Evolutionary conservation across 2,329 filamentous ascomycete genomes (phyloP).

Genomic region (Gremmenia infestans): DNA sequence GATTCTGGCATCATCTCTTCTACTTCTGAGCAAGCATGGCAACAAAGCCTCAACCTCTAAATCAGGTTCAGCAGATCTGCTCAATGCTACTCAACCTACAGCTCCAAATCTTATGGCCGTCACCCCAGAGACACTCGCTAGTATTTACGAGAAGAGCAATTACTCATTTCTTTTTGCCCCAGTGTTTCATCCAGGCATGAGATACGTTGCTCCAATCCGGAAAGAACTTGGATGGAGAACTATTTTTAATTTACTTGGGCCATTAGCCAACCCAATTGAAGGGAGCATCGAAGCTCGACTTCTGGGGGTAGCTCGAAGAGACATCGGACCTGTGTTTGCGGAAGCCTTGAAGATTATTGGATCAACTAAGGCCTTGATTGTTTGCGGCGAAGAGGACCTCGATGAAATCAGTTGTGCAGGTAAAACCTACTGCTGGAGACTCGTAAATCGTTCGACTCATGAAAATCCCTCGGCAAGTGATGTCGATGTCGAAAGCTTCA

Average conservation of each 20-base stretch:
- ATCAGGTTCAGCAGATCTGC: conserved; percentile 89
- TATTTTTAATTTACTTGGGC: conserved; percentile 95
- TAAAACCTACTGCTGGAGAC: conserved; percentile 80
- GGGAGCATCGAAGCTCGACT: conserved; percentile 81
- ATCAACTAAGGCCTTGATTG: conserved; percentile 76
- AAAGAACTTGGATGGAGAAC: conserved; percentile 89
- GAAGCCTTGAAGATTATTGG: conserved; percentile 75
- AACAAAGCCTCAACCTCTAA: conserved; percentile 94
- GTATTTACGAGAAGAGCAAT: conserved; percentile 74
- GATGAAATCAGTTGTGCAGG: conserved; percentile 95
- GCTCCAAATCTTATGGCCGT: conserved; percentile 72
- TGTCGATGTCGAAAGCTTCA: conserved; percentile 69
- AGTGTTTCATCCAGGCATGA: conserved; percentile 94
- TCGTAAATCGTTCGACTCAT: conserved; percentile 48
- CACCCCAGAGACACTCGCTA: conserved; percentile 62
- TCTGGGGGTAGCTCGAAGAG: conserved; percentile 84
- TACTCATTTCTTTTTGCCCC: conserved; percentile 96
- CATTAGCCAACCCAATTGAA: conserved; percentile 86
- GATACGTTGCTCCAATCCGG: conserved; percentile 78
- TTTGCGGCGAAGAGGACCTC: conserved; percentile 90
- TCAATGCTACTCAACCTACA: conserved; percentile 67
- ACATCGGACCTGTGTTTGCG: conserved; percentile 83
- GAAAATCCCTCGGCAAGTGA: conserved; percentile 33
- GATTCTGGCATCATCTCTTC: conserved; percentile 79
- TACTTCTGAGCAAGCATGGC: conserved; percentile 90